phyloP scores from a whole-genome alignment of 805 yeast species.

The Lachancea fermentati region DNA sequence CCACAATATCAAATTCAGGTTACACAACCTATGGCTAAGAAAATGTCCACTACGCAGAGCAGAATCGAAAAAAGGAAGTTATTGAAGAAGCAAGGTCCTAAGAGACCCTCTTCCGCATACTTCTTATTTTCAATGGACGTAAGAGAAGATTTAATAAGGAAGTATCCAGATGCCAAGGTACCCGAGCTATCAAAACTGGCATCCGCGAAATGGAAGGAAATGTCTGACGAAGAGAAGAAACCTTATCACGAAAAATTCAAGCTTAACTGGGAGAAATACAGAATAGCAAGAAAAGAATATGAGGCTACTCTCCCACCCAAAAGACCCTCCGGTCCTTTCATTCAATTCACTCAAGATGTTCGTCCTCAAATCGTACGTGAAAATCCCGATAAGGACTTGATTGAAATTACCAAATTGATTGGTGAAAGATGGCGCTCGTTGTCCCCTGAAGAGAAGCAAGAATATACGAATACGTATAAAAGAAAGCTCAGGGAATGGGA shows the following conservation, averaged over 20 bases:
- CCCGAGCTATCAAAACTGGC: slow-evolving; percentile 52
- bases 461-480: slow-evolving; percentile 33
- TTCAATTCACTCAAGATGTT: slow-evolving; percentile 32
- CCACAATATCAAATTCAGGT: slow-evolving; percentile 9
- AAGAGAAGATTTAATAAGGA: slow-evolving; percentile 27
- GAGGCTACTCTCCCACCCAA: slow-evolving; percentile 34
- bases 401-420: slow-evolving; percentile 32
- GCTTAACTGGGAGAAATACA: slow-evolving; percentile 33
- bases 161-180: slow-evolving; percentile 33
- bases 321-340: slow-evolving; percentile 36
- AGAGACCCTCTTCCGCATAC: slow-evolving; percentile 36
- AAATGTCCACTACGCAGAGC: slow-evolving; percentile 32
- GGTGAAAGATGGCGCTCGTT: slow-evolving; percentile 32
- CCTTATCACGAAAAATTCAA: slow-evolving; percentile 62
- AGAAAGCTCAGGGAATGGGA: slow-evolving; percentile 36
- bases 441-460: slow-evolving; percentile 25
- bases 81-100: slow-evolving; percentile 34
- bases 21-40: slow-evolving; percentile 22
- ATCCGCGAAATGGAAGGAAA: slow-evolving; percentile 88
- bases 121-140: slow-evolving; percentile 33
- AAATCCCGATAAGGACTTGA: slow-evolving; percentile 30
- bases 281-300: slow-evolving; percentile 32
- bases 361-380: slow-evolving; percentile 30
- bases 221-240: slow-evolving; percentile 66
- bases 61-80: slow-evolving; percentile 33